Base-by-base conservation (phyloP, 495 filamentous ascomycete genomes). In the Neurospora sp. region DNA sequence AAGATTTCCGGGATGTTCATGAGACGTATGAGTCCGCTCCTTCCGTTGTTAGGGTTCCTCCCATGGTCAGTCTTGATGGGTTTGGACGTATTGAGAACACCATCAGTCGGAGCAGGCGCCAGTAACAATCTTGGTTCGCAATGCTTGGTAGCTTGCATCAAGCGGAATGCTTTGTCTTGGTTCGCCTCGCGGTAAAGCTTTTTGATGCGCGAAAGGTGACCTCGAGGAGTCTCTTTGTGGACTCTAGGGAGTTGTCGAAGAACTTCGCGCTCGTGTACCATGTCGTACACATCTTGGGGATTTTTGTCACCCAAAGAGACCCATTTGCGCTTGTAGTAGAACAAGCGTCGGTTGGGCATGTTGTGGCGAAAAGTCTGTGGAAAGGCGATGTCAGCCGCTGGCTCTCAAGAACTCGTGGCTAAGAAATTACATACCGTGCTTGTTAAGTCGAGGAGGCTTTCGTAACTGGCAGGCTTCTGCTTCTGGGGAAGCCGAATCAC, bases 1-100 rank as follows among this genome's bases (percentile, higher is more conserved):
- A 62, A 37, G 12, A 78, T n/a, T 18, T 78, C 77, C 2, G 69
- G 11, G 3, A 62, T 60, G 18, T 14, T 11, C 20, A 78, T 38
- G 14, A 77, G 5, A 10, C 10, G 54, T 12, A 75, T 5, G 7
- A 78, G 49, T 11, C n/a, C 11, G 2, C 23, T 70, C 27, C 2
- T 27, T 37, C 11, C 16, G 54, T 66, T 66, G 23, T 35, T 18
- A 16, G 23, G 54, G 27, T 66, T 66, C 2, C 23, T 31, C 27
- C 54, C 54, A 37, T 35, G 23, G 2, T 35, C 54, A 66, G 54
- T 37, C 12, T 66, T 31, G 27, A 66, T 66, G 27, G 54, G 6
- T 7, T 66, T 37, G 54, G 54, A 31, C 6, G 54, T 66, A 18
- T 66, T 66, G 12, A 66, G 27, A 16, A 35, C 27, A 35, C 54